Conservation (phyloP, 106 monocot genomes). For the Chionographis japonica region DNA sequence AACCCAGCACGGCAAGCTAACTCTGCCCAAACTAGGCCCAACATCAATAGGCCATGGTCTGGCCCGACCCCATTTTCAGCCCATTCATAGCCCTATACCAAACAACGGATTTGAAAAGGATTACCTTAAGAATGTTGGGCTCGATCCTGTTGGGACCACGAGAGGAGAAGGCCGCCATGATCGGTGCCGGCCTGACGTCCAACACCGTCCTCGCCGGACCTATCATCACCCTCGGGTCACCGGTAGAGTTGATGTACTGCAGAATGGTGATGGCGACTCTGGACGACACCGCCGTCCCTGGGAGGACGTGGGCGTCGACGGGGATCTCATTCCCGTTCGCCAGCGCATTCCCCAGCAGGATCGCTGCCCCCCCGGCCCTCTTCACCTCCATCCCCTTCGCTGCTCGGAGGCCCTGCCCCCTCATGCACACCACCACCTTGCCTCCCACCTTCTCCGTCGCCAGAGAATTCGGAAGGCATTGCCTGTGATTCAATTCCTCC, state of each 20-base stretch:
- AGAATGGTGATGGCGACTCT: constrained; percentile 28
- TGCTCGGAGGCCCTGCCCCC: constrained; percentile 56
- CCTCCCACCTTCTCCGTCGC: constrained; percentile 42
- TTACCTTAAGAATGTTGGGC: constrained; percentile 76
- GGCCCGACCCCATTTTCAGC: too few relatives aligned
- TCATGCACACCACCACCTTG: constrained; percentile 74
- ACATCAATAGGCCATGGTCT: too few relatives aligned
- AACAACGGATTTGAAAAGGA: too few relatives aligned
- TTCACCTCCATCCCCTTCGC: constrained; percentile 77
- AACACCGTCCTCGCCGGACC: constrained; percentile 42
- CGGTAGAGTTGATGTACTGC: constrained; percentile 46
- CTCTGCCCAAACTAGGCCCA: too few relatives aligned
- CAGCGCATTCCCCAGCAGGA: constrained; percentile 58
- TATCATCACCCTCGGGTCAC: constrained; percentile 33
- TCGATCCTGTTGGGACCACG: constrained; percentile 69
- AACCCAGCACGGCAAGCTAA: too few relatives aligned
- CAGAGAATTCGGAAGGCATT: constrained; percentile 76
- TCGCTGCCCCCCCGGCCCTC: constrained; percentile 69
- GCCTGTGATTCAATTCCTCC: too few relatives aligned
- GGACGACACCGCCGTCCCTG: constrained; percentile 44
- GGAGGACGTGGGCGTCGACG: constrained; percentile 69
- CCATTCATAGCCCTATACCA: too few relatives aligned
- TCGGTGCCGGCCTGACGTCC: constrained; percentile 42
- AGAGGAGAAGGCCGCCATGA: constrained; percentile 79
- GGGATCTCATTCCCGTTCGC: constrained; percentile 61